These are phyloP conservation scores for Jatropha curcas DNA, from an alignment of 345 rosid species.

Conservation along the genomic window DNA sequence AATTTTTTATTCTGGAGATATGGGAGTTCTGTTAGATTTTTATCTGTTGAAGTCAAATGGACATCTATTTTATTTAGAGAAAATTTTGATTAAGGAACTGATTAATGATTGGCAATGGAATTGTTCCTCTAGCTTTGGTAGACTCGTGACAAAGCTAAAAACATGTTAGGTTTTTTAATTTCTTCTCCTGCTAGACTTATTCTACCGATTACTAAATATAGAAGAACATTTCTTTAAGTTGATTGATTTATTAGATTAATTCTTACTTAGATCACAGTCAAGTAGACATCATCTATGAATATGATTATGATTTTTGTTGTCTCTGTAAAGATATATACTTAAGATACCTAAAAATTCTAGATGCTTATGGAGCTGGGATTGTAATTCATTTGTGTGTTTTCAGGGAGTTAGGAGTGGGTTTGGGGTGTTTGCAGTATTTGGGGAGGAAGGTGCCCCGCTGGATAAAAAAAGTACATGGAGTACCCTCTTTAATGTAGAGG, in stretches of 20 bases:
- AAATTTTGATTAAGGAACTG: not conserved
- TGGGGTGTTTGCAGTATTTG: conserved; percentile 73
- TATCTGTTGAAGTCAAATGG: not conserved
- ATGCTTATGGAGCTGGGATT: not conserved
- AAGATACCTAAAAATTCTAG: not conserved
- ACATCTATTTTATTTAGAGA: not conserved
- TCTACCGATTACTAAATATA: not conserved
- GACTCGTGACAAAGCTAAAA: not conserved
- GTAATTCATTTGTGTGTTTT: conserved; percentile 25
- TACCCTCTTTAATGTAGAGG: conserved; percentile 81
- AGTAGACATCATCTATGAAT: not conserved
- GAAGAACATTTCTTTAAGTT: not conserved
- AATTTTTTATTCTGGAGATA: not conserved
- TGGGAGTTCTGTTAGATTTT: conserved; percentile 2
- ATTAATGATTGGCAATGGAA: not conserved
- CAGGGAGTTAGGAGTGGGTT: conserved; percentile 69
- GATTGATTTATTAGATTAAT: not conserved
- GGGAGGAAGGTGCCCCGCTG: conserved; percentile 60
- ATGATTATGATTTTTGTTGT: not conserved
- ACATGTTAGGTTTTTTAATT: not conserved
- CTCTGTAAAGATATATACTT: not conserved
- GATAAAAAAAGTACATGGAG: conserved; percentile 85
- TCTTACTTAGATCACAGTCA: not conserved
- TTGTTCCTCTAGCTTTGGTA: not conserved
- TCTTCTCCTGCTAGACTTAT: not conserved